Evolutionary conservation across 1,139 yeast genomes (phyloP).

Genomic region (Taphrina confusa): DNA sequence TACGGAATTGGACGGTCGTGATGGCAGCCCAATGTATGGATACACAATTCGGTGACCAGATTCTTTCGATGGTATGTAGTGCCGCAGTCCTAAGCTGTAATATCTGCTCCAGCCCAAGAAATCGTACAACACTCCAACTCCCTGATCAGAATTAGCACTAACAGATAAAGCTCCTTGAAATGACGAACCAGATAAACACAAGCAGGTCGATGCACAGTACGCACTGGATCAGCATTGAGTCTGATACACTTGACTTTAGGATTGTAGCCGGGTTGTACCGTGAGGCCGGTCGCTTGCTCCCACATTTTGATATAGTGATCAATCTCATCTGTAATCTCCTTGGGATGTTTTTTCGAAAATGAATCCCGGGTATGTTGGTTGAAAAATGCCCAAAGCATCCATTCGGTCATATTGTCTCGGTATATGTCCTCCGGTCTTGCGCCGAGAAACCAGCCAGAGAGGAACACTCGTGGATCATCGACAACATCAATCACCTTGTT

Average conservation of each 20-base stretch:
- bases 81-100: conserved; percentile 17
- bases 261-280: conserved; percentile 22
- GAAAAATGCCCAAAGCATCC: conserved; percentile 37
- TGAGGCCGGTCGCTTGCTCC: neutral
- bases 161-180: neutral
- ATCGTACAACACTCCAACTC: conserved; percentile 29
- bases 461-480: conserved; percentile 24
- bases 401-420: conserved; percentile 32
- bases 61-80: conserved; percentile 17
- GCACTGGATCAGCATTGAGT: conserved; percentile 26
- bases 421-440: conserved; percentile 28
- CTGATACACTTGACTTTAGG: conserved; percentile 22
- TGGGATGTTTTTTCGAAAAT: conserved; percentile 1
- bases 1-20: conserved; percentile 20
- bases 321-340: conserved; percentile 10
- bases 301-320: conserved; percentile 10
- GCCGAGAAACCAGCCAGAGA: conserved; percentile 34
- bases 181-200: conserved; percentile 23
- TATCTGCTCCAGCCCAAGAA: conserved; percentile 20
- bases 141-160: neutral
- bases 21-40: conserved; percentile 31
- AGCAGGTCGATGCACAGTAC: conserved; percentile 25
- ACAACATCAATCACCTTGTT: conserved; percentile 13
- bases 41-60: conserved; percentile 29
- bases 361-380: conserved; percentile 23